Evolutionary conservation across 148 eudicot species (phyloP).

Genomic region (Rheum nobile): DNA sequence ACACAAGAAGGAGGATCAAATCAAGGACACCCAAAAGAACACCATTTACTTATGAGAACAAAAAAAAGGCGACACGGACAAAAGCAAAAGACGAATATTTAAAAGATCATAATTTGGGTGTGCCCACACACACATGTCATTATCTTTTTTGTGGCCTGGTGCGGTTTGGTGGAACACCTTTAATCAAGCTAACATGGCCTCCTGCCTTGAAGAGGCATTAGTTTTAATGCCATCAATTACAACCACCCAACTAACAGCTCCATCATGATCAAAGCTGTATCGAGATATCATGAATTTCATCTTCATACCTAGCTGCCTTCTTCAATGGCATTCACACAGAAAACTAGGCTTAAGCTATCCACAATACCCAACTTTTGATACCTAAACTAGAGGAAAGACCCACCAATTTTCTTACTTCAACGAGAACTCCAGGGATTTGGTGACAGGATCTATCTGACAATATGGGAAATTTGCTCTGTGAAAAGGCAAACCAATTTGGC

Average conservation of each 20-base stretch:
- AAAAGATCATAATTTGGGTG: neutral
- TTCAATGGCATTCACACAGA: neutral
- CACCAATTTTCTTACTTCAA: too few species aligned
- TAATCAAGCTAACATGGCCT: neutral
- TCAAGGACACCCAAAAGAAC: neutral
- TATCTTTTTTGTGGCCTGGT: neutral
- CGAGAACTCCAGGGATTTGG: too few species aligned
- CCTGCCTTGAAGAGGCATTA: neutral
- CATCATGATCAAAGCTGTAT: neutral
- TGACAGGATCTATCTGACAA: too few species aligned
- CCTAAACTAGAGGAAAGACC: neutral
- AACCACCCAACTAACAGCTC: neutral
- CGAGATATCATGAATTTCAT: neutral
- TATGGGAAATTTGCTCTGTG: too few species aligned
- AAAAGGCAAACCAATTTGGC: too few species aligned
- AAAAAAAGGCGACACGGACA: neutral
- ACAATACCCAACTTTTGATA: neutral
- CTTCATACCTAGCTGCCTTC: neutral
- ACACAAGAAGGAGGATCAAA: neutral
- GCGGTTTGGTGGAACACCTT: conserved; percentile 1
- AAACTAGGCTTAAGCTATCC: neutral
- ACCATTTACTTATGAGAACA: neutral
- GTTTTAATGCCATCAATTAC: neutral
- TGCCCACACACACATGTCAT: neutral
- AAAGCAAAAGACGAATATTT: neutral